A percentile compares a stretch with the other conserved stretches of the same genome.
phyloP scores from a whole-genome alignment of 2,329 filamentous ascomycete genomes.

The Dactylellina sp. region DNA sequence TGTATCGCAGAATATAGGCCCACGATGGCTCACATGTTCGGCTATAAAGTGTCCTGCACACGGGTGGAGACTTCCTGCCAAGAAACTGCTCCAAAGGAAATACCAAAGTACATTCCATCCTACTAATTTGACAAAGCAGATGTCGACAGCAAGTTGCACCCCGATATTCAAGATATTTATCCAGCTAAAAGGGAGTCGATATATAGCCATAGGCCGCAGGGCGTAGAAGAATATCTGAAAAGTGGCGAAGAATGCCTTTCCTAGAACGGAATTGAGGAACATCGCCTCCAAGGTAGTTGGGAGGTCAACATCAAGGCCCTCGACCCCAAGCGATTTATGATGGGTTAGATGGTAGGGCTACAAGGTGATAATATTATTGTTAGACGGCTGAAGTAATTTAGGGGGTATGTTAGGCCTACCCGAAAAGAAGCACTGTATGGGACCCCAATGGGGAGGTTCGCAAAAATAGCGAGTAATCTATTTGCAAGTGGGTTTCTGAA shows the following conservation, averaged over 20 bases:
- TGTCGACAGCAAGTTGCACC: constrained; percentile 82
- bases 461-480: constrained; percentile 87
- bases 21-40: constrained; percentile 73
- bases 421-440: constrained; percentile 97
- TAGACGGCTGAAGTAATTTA: background rate
- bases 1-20: background rate
- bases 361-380: background rate
- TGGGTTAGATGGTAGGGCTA: constrained; percentile 97
- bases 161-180: constrained; percentile 85
- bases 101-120: constrained; percentile 79
- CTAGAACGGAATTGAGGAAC: constrained; percentile 92
- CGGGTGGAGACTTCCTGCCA: constrained; percentile 92
- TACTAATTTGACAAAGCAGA: constrained; percentile 72
- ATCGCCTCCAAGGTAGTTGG: constrained; percentile 91
- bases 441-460: constrained; percentile 93
- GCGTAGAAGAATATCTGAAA: constrained; percentile 99
- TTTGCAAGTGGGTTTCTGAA: constrained; percentile 85
- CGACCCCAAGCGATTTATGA: constrained; percentile 97
- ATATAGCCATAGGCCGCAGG: constrained; percentile 92
- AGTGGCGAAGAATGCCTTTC: constrained; percentile 98
- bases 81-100: constrained; percentile 87
- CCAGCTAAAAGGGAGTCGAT: constrained; percentile 85
- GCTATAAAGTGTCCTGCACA: constrained; percentile 98
- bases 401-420: constrained; percentile 66
- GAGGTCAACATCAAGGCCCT: constrained; percentile 94